Base-by-base conservation (phyloP, 352 stramenopile species). In the Phytophthora pistaciae region DNA sequence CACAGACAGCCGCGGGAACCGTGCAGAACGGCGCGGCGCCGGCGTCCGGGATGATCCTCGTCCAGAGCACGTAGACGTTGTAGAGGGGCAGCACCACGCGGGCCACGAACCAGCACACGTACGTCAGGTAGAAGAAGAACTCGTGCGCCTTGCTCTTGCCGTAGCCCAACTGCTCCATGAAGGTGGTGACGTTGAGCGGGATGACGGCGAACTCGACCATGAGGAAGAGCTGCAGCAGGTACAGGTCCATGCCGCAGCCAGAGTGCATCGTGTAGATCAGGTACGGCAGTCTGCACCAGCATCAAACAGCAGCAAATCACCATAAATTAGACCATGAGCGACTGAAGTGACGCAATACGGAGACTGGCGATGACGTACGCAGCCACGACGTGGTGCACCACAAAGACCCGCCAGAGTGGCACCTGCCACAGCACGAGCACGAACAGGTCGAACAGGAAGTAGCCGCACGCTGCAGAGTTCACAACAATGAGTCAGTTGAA, bases 201-300 rank as follows among this genome's bases (percentile, higher is more conserved):
- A 94, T 88, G 38, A 94, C 84, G 1, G 87, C 88, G 44, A 94
- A 84, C 65, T 96, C 89, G n/a, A 96, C 89, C 56, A 96, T 81
- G 64, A 96, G 68, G 57, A 94, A 96, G 40, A 94, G 75, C 68
- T 84, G 88, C 55, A 96, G 74, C 61, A 94, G 69, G 69, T 93
- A 96, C 65, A 91, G 67, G 60, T 94, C 85, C 73, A 93, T 87
- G 16, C 72, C 78, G 60, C 89, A 96, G 53, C 85, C 86, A 0
- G 83, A 31, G 70, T 91, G 77, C 75, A 94, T 91, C 31, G 91
- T 95, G 73, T 86, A 94, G 80, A 96, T 91, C 57, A 93, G 31
- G 67, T 94, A 96, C 29, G 89, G 89, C 63, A 92, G 70, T 21
- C 89, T 96, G 61, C 9, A 66, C 42, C 42, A 20, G 16, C 20